These are phyloP conservation scores for Desmodesmus armatus DNA, from an alignment of 139 green algal genomes.

Conservation along the genomic window DNA sequence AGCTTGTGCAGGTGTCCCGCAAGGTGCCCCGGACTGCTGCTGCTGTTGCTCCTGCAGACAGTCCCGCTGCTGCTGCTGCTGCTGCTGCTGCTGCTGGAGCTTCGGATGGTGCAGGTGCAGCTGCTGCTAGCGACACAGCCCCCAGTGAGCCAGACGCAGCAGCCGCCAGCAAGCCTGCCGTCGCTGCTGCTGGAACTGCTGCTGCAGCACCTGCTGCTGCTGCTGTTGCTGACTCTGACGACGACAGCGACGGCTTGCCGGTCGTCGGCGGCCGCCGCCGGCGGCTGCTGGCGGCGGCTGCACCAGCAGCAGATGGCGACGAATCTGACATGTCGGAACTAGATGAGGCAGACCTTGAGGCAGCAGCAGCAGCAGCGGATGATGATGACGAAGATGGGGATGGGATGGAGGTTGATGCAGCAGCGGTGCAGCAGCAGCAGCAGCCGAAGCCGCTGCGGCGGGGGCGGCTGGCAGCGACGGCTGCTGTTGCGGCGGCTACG, in stretches of 20 bases:
- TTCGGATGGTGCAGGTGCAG: not conserved
- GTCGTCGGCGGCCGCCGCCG: slow-evolving; percentile 10
- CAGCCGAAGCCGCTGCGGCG: slow-evolving; percentile 10
- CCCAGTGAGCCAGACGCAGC: slow-evolving; percentile 9
- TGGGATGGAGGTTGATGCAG: not conserved
- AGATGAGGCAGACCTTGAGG: not conserved
- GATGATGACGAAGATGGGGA: not conserved
- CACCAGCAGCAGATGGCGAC: no score
- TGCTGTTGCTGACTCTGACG: not conserved
- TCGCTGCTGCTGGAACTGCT: not conserved
- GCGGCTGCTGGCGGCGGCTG: not conserved
- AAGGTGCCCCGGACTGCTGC: no score
- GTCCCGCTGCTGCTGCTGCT: not conserved
- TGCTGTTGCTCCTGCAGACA: not conserved
- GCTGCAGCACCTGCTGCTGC: slow-evolving; percentile 2
- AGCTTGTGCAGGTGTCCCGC: no score
- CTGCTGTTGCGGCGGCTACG: slow-evolving; percentile 31
- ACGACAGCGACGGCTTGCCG: slow-evolving; percentile 26
- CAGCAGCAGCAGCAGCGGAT: not conserved
- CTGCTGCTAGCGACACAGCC: no score
- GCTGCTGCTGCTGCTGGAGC: not conserved
- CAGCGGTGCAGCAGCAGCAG: not conserved
- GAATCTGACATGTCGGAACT: no score
- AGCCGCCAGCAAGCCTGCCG: not conserved
- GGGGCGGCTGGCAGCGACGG: slow-evolving; percentile 25